A percentile compares a stretch with the other conserved stretches of the same genome.
phyloP scores from a whole-genome alignment of 768 basidiomycete species.

The Termitomyces heimii region DNA sequence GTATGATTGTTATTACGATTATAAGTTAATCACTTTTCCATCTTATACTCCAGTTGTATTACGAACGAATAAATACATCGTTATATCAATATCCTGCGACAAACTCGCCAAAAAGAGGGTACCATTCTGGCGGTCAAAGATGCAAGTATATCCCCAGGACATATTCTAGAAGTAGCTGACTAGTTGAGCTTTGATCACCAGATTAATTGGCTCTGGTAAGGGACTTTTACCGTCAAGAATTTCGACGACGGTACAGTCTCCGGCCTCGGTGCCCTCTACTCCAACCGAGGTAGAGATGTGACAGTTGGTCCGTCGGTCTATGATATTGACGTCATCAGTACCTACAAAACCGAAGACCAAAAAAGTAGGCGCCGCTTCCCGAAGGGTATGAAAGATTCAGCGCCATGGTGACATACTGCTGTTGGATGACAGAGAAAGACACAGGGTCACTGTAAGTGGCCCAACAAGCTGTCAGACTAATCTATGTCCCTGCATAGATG shows the following conservation, averaged over 20 bases:
- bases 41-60: too few relatives aligned
- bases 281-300: slow-evolving; percentile 74
- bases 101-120: slow-evolving; percentile 55
- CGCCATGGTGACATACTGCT: too few relatives aligned
- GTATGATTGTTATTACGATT: too few relatives aligned
- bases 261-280: slow-evolving; percentile 71
- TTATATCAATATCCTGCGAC: too few relatives aligned
- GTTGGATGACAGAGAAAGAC: neutral
- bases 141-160: slow-evolving; percentile 82
- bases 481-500: too few relatives aligned
- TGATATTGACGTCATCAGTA: slow-evolving; percentile 61
- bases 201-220: neutral
- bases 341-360: slow-evolving; percentile 23
- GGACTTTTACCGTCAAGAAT: slow-evolving; percentile 55
- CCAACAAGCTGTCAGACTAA: too few relatives aligned
- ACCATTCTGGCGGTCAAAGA: slow-evolving; percentile 69
- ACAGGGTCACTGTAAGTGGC: neutral
- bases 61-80: too few relatives aligned
- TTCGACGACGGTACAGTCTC: slow-evolving; percentile 74
- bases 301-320: slow-evolving; percentile 61
- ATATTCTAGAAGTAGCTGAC: slow-evolving; percentile 65
- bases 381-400: too few relatives aligned
- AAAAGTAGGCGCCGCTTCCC: too few relatives aligned
- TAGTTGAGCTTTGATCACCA: slow-evolving; percentile 13
- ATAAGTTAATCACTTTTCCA: too few relatives aligned